A percentile compares a stretch with the other conserved stretches of the same genome.
phyloP scores from a whole-genome alignment of 306 rosid genomes.

The Quercus mongolica region DNA sequence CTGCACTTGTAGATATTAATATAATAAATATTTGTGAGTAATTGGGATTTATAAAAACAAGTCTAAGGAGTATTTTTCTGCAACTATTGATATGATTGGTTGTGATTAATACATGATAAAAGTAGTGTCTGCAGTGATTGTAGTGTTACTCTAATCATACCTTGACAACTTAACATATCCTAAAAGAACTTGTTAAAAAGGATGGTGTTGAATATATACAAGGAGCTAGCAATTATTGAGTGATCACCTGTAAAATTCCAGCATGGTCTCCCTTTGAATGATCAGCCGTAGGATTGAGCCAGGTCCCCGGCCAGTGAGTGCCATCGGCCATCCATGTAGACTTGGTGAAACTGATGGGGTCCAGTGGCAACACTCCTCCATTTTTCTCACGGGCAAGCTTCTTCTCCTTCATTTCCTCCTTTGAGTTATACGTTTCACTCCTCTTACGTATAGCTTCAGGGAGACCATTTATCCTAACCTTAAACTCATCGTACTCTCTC shows the following conservation, averaged over 20 bases:
- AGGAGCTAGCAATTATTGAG: background rate
- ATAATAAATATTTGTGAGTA: no score
- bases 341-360: slow-evolving; percentile 28
- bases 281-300: slow-evolving; percentile 50
- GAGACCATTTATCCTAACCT: slow-evolving; percentile 81
- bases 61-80: no score
- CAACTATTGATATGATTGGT: no score
- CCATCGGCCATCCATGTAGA: slow-evolving; percentile 97
- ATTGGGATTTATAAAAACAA: no score
- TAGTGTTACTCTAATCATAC: no score
- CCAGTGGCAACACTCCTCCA: slow-evolving; percentile 43
- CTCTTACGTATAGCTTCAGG: slow-evolving; percentile 55
- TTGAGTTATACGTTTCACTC: slow-evolving; percentile 44
- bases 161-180: no score
- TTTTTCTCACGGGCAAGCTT: slow-evolving; percentile 46
- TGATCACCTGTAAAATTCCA: slow-evolving; percentile 76
- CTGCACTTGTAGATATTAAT: no score
- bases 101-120: no score
- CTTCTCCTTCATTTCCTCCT: slow-evolving; percentile 60
- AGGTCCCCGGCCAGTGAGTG: slow-evolving; percentile 88
- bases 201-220: no score
- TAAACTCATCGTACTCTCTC: slow-evolving; percentile 89
- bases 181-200: no score
- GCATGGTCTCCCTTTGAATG: slow-evolving; percentile 89
- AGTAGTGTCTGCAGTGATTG: no score